Percentiles rank a stretch among this genome's conserved stretches.
Evolutionary conservation across 2,329 filamentous ascomycete genomes (phyloP).

Genomic region (Monilinia polystroma): DNA sequence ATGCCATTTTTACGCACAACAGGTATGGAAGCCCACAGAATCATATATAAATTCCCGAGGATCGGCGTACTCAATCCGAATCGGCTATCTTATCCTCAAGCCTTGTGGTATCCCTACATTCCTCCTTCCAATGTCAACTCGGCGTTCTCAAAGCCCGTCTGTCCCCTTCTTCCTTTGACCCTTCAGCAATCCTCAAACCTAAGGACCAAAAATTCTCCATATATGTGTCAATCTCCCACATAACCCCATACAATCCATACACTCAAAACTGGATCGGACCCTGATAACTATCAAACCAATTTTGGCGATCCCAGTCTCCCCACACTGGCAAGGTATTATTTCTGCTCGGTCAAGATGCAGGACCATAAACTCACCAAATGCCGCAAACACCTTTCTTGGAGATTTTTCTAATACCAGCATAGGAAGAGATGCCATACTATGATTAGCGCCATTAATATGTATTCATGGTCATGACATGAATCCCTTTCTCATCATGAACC

Average conservation of each 20-base stretch:
- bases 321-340: neutral
- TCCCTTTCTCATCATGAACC: neutral
- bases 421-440: neutral
- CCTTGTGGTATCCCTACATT: neutral
- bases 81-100: neutral
- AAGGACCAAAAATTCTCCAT: neutral
- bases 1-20: neutral
- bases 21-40: neutral
- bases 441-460: neutral
- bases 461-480: neutral
- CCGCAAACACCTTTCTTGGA: neutral
- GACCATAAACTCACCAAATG: neutral
- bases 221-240: neutral
- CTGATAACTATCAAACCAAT: neutral
- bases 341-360: neutral
- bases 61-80: neutral
- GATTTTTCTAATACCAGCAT: neutral
- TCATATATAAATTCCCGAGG: neutral
- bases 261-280: neutral
- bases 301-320: neutral
- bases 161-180: neutral
- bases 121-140: neutral
- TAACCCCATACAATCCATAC: neutral
- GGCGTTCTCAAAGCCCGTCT: neutral
- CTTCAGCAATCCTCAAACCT: neutral